These are phyloP conservation scores for Xylaria bambusicola DNA, from an alignment of 495 filamentous ascomycete species.

Conservation along the genomic window DNA sequence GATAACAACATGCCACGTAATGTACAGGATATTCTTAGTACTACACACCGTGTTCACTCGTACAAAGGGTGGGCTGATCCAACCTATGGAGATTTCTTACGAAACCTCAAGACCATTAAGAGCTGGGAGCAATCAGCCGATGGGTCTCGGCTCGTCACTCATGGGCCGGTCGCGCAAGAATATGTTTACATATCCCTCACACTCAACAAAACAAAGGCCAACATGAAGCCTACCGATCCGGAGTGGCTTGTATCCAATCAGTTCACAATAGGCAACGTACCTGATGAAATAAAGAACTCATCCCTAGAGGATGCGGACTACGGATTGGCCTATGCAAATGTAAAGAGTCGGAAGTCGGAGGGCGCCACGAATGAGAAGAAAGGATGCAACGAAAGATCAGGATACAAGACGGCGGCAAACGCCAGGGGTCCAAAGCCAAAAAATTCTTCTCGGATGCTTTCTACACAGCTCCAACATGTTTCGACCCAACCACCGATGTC, in stretches of 20 bases:
- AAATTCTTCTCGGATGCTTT: background rate
- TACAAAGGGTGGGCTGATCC: slow-evolving; percentile 38
- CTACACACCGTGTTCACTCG: slow-evolving; percentile 17
- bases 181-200: slow-evolving; percentile 40
- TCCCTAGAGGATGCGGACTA: slow-evolving; percentile 24
- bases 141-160: slow-evolving; percentile 30
- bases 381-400: background rate
- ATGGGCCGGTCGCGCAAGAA: slow-evolving; percentile 30
- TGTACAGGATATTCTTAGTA: slow-evolving; percentile 37
- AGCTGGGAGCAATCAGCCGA: slow-evolving; percentile 43
- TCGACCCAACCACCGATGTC: background rate
- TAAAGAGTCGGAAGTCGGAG: background rate
- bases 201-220: slow-evolving; percentile 21
- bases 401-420: background rate
- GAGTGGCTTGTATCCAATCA: slow-evolving; percentile 40
- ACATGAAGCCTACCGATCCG: slow-evolving; percentile 25
- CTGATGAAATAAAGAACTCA: slow-evolving; percentile 40
- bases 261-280: slow-evolving; percentile 45
- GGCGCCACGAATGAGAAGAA: too few relatives aligned
- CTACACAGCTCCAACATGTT: too few relatives aligned
- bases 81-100: slow-evolving; percentile 39
- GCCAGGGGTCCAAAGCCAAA: background rate
- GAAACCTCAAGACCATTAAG: slow-evolving; percentile 36
- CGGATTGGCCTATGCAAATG: slow-evolving; percentile 16
- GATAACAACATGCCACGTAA: slow-evolving; percentile 37